Percentiles rank a stretch among this genome's conserved stretches.
Evolutionary conservation across 2,329 filamentous ascomycete species (phyloP).

Genomic region (Ramichloridium luteum): DNA sequence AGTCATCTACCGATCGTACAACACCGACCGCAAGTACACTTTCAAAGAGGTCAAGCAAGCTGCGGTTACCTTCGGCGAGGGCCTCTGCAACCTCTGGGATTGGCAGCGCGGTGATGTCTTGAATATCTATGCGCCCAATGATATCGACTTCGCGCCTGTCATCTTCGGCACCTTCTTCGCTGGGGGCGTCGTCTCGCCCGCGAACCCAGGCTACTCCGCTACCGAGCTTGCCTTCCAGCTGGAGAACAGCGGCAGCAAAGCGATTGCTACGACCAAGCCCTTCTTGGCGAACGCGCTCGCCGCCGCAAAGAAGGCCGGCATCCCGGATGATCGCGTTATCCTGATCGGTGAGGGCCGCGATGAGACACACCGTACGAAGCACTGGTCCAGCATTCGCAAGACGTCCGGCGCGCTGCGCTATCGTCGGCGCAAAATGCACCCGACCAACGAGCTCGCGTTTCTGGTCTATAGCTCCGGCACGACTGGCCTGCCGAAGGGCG

Average conservation of each 20-base stretch:
- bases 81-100: constrained; percentile 58
- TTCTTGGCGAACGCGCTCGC: constrained; percentile 52
- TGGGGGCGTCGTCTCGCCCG: constrained; percentile 69
- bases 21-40: constrained; percentile 58
- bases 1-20: constrained; percentile 66
- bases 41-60: constrained; percentile 53
- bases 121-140: constrained; percentile 72
- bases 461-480: constrained; percentile 84
- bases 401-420: constrained; percentile 46
- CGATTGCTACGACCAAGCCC: constrained; percentile 57
- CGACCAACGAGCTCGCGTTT: constrained; percentile 64
- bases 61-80: constrained; percentile 66
- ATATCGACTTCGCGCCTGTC: constrained; percentile 61
- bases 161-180: constrained; percentile 60
- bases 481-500: constrained; percentile 82
- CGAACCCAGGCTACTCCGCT: constrained; percentile 75
- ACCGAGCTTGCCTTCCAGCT: constrained; percentile 79
- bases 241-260: constrained; percentile 62
- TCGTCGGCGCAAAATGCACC: constrained; percentile 45
- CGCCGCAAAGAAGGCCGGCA: constrained; percentile 56
- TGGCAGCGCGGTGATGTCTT: constrained; percentile 80
- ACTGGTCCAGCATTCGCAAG: constrained; percentile 59
- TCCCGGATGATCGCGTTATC: constrained; percentile 59
- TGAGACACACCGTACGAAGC: constrained; percentile 46
- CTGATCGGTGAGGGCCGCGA: constrained; percentile 60